A percentile compares a stretch with the other conserved stretches of the same genome.
Evolutionary conservation across 176 grass and related monocot genomes (phyloP).

Genomic region (Tillandsia leiboldiana): DNA sequence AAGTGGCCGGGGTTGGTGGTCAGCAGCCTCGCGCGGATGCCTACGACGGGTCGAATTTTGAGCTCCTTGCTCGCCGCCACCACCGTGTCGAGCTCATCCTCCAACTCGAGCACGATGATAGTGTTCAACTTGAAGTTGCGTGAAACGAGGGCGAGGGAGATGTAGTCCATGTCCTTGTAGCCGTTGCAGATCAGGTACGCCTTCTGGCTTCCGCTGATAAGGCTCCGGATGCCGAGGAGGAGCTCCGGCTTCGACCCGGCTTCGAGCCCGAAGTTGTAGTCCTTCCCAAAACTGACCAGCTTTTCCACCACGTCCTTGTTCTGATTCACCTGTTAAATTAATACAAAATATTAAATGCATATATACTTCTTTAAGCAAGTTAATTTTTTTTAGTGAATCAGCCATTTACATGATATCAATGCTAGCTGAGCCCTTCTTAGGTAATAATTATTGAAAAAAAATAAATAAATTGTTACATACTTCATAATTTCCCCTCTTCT

Average conservation of each 20-base stretch:
- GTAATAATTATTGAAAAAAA: no score
- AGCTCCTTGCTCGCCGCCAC: neutral
- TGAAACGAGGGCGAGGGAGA: neutral
- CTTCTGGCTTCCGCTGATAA: neutral
- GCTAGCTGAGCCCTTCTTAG: no score
- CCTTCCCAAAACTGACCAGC: neutral
- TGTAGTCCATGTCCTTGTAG: constrained; percentile 7
- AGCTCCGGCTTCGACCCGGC: neutral
- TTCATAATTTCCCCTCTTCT: no score
- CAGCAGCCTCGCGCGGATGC: neutral
- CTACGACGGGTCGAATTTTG: neutral
- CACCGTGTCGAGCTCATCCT: no score
- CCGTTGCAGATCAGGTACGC: neutral
- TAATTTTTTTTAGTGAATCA: no score
- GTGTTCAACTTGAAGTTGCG: neutral
- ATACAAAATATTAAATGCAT: no score
- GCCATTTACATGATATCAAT: no score
- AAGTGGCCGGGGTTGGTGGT: neutral
- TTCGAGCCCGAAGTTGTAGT: neutral
- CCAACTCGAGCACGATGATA: neutral
- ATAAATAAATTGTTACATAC: no score
- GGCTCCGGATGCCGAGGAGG: neutral
- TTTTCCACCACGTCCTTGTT: neutral
- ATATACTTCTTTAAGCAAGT: no score
- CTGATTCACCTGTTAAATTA: neutral